These are phyloP conservation scores for Diplotaxis tenuifolia DNA, from an alignment of 345 rosid genomes.

Conservation along the genomic window DNA sequence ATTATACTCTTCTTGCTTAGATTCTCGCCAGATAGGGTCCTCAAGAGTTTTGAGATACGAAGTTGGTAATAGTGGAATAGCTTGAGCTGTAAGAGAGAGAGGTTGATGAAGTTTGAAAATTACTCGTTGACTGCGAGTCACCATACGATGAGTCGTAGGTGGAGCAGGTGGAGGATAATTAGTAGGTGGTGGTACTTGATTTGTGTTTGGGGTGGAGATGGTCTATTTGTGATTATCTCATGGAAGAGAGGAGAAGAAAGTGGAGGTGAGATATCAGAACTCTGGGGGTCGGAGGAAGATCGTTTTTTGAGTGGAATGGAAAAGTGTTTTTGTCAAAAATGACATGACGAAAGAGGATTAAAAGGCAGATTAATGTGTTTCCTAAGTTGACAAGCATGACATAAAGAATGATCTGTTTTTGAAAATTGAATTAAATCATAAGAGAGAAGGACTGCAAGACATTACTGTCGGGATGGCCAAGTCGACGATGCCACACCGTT, in stretches of 20 bases:
- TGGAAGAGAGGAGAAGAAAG: neutral
- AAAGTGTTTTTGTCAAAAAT: neutral
- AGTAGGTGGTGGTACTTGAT: neutral
- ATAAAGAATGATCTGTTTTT: neutral
- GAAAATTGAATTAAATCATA: neutral
- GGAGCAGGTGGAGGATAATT: neutral
- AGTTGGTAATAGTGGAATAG: neutral
- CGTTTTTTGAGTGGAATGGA: neutral
- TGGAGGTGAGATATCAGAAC: neutral
- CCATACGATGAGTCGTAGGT: neutral
- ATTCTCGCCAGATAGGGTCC: neutral
- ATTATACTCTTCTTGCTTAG: neutral
- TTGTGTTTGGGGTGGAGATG: neutral
- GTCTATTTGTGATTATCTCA: neutral
- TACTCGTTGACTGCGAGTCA: neutral
- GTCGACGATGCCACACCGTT: neutral
- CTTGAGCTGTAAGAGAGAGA: neutral
- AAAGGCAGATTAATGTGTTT: neutral
- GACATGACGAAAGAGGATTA: neutral
- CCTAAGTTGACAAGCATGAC: neutral
- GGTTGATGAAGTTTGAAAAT: neutral
- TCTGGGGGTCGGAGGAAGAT: neutral
- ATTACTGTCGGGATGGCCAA: neutral
- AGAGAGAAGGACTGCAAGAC: neutral
- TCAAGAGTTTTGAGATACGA: neutral